Conservation (phyloP, 2,329 filamentous ascomycete genomes). For the Aspergillus fumigatus region DNA sequence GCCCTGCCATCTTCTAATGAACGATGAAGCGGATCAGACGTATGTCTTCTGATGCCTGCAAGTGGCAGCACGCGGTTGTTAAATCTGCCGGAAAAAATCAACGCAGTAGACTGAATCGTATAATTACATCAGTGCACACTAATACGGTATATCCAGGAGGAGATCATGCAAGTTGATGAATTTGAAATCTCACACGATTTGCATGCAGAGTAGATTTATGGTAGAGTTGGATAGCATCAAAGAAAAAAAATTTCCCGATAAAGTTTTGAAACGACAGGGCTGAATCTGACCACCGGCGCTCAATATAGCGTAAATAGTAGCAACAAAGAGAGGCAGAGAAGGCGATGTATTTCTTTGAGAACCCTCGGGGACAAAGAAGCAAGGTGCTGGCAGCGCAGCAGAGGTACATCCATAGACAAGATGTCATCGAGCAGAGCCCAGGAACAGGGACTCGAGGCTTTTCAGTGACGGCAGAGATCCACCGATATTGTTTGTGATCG, state of each 20-base stretch:
- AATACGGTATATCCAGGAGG: not conserved
- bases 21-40: not conserved
- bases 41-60: not conserved
- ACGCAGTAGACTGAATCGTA: not conserved
- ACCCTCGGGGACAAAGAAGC: not conserved
- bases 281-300: not conserved
- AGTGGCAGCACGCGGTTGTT: not conserved
- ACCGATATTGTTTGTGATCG: not conserved
- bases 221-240: not conserved
- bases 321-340: not conserved
- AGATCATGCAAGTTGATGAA: not conserved
- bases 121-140: not conserved
- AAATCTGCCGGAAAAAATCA: not conserved
- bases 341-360: not conserved
- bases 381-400: not conserved
- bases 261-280: not conserved
- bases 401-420: not conserved
- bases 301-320: not conserved
- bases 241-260: not conserved
- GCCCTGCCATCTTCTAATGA: conserved; percentile 10
- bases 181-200: not conserved
- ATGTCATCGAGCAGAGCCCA: not conserved
- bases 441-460: not conserved
- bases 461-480: not conserved
- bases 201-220: not conserved